Evolutionary conservation across 2,329 filamentous ascomycete species (phyloP), one percentile per base, ranked within the genome.

Genomic region (Salinomyces thailandicus): DNA sequence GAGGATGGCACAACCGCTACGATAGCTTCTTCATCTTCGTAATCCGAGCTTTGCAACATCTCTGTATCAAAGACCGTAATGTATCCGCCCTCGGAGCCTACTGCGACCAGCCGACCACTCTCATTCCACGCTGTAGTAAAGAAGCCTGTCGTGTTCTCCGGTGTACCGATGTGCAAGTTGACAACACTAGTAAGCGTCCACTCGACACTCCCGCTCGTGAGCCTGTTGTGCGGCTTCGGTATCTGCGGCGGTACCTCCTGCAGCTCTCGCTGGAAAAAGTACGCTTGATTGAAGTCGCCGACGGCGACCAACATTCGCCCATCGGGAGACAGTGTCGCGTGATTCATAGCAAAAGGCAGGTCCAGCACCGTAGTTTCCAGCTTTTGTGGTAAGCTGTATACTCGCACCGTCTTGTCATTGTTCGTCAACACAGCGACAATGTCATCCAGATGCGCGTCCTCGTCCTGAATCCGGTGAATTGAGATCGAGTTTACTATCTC

Each of bases 311-410:
- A 68, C 8, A 89, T 63, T 14, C 71, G 73, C 1, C 87, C 89
- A 55, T 95, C 82, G 0, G 89, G 91, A 5, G 89, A 95, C 35
- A 98, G 79, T n/a, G 87, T 76, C 20, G 87, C 85, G 53, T 93
- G 85, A 52, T 98, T 98, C 65, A 96, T 89, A 46, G 79, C 82
- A 54, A 89, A 82, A 4, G 83, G 80, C 46, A 93, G 80, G 3
- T 74, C 70, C 36, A 95, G 65, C 29, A 78, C 71, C 37, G 83
- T 77, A 15, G 93, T 62, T 22, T 81, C 68, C 41, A 81, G 69
- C 11, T 77, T 73, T 35, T 79, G 74, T 18, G 73, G 68, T 14
- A 96, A 66, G 33, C 79, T 81, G 54, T 93, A 85, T n/a, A 95
- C 64, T 18, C 81, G 80, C 38, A 96, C 82, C 1, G 83, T 85